These are phyloP conservation scores for Rhododendron henanense DNA, from an alignment of 148 eudicot species.

Conservation along the genomic window DNA sequence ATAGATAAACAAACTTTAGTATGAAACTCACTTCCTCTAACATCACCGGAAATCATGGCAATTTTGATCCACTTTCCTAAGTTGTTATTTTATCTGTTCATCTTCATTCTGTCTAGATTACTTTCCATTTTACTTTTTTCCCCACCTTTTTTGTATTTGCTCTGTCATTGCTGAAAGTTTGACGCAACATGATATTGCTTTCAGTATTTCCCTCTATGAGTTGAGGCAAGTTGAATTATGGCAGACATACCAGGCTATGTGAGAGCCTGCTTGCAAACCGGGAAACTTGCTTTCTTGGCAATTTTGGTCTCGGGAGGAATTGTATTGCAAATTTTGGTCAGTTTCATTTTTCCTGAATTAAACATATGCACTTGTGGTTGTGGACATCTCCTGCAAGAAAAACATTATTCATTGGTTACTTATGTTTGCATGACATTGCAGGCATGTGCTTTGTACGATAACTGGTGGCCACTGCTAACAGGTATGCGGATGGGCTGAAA, in stretches of 20 bases:
- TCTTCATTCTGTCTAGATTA: not conserved
- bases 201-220: constrained; percentile 14
- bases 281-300: constrained; percentile 77
- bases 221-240: constrained; percentile 42
- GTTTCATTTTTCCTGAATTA: constrained; percentile 11
- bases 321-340: constrained; percentile 79
- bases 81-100: not conserved
- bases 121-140: not conserved
- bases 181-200: constrained; percentile 6
- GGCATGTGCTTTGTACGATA: constrained; percentile 95
- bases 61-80: not conserved
- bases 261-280: constrained; percentile 63
- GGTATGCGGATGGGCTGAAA: constrained; percentile 32
- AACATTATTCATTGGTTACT: not conserved
- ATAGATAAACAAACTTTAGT: not conserved
- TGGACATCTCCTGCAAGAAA: not conserved
- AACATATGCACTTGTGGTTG: not conserved
- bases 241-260: constrained; percentile 62
- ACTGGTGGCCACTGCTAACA: constrained; percentile 99
- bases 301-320: constrained; percentile 70
- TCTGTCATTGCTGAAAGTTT: not conserved
- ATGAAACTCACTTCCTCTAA: not conserved
- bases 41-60: not conserved
- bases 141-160: too few relatives aligned
- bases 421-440: constrained; percentile 28